Conservation (phyloP, 2,329 filamentous ascomycete genomes). For the Whalleya microplaca region DNA sequence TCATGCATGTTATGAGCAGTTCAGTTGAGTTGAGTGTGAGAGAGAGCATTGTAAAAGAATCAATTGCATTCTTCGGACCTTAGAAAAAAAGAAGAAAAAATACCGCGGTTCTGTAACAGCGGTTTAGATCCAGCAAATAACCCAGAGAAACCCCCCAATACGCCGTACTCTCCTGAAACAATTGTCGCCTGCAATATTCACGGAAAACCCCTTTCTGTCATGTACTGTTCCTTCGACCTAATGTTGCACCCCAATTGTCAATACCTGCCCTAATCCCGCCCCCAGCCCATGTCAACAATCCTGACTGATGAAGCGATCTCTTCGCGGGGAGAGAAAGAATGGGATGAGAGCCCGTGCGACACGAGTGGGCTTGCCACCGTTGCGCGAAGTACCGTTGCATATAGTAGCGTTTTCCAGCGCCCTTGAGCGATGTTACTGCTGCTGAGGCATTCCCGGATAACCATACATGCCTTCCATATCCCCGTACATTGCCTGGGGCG, state of each 20-base stretch:
- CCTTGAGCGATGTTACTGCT: constrained; percentile 54
- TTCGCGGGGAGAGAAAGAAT: background rate
- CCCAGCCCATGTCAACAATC: background rate
- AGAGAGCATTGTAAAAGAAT: constrained; percentile 1
- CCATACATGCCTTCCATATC: constrained; percentile 85
- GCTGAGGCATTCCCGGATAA: constrained; percentile 78
- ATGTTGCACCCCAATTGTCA: background rate
- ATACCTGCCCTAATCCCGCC: background rate
- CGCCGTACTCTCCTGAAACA: constrained; percentile 23
- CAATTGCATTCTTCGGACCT: constrained; percentile 25
- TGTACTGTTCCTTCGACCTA: constrained; percentile 13
- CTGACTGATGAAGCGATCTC: background rate
- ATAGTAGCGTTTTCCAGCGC: background rate
- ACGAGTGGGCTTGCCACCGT: background rate
- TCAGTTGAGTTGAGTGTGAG: background rate
- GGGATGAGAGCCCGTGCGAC: background rate
- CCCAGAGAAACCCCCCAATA: constrained; percentile 16
- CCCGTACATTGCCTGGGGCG: constrained; percentile 76
- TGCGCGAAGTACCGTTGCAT: background rate
- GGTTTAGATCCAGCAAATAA: constrained; percentile 1
- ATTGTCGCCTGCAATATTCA: constrained; percentile 25
- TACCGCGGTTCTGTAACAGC: constrained; percentile 3
- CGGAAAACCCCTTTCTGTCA: constrained; percentile 16
- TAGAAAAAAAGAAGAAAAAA: no score
- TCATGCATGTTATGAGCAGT: background rate